Evolutionary conservation across 768 basidiomycete species (phyloP).

Genomic region (Leccinum broughii): DNA sequence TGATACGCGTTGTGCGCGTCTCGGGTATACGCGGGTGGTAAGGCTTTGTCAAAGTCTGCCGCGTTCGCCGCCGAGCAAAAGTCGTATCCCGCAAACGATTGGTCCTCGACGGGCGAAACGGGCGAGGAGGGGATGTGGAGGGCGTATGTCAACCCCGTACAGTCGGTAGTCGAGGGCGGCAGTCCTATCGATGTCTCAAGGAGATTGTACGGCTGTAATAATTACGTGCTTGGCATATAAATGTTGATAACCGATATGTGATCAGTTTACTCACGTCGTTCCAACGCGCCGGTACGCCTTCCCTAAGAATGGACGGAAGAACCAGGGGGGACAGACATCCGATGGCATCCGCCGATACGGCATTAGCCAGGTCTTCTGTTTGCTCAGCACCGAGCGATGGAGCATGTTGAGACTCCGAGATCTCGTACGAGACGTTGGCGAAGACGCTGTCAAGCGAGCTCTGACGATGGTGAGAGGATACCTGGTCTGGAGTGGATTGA

Average conservation of each 20-base stretch:
- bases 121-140: conserved; percentile 28
- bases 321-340: conserved; percentile 33
- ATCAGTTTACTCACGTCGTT: conserved; percentile 32
- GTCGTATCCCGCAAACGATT: conserved; percentile 21
- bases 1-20: conserved; percentile 22
- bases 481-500: conserved; percentile 17
- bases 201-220: conserved; percentile 34
- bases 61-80: conserved; percentile 14
- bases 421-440: conserved; percentile 33
- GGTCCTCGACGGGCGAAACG: conserved; percentile 22
- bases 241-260: conserved; percentile 11
- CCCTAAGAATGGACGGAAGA: conserved; percentile 32
- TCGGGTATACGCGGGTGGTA: conserved; percentile 16
- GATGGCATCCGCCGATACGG: conserved; percentile 23
- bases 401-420: conserved; percentile 21
- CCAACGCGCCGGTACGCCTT: conserved; percentile 33
- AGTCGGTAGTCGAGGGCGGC: conserved; percentile 24
- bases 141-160: conserved; percentile 23
- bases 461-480: conserved; percentile 21
- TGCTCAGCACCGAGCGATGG: conserved; percentile 20
- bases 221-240: conserved; percentile 21
- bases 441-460: conserved; percentile 32
- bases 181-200: conserved; percentile 33
- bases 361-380: conserved; percentile 22
- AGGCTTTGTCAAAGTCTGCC: conserved; percentile 9